Base-by-base conservation (phyloP, 2,329 filamentous ascomycete genomes). In the Aureobasidium subglaciale region DNA sequence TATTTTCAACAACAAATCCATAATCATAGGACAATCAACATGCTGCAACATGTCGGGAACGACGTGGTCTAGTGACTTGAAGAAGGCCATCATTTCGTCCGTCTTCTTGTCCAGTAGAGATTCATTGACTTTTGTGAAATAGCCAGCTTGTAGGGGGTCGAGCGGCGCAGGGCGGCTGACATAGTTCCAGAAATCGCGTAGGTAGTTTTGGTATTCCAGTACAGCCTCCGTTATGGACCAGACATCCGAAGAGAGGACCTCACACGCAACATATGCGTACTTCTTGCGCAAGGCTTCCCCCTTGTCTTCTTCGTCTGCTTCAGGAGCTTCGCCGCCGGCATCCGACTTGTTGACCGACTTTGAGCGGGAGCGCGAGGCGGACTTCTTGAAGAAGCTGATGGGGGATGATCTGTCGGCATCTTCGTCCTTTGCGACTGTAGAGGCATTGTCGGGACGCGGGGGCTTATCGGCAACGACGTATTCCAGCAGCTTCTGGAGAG, bases 51-150 rank as follows among this genome's bases (percentile, higher is more conserved):
- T 87, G 61, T 90, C 85, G 11, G 88, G 79, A 20, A 99, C 83
- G 37, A 93, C 87, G 53, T 86, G 83, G 30, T 93, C 87, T 46
- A 96, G 74, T 2, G 84, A 86, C 69, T 90, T 95, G 71, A 99
- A 83, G 59, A 99, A 84, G 16, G 86, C 84, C 62, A 97, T 78
- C 92, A 97, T 99, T 61, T 96, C 92, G 66, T 95, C 89, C 5
- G 95, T 96, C 79, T 97, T 97, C 74, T 93, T 95, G 70, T 97
- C 93, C 56, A 99, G 86, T 18, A 99, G 75, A n/a, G 90, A 88
- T 74, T 99, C 93, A 71, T 97, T 97, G 67, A 99, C 91, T 69
- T 97, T 99, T 55, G 92, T 96, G 69, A 99, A 99, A 70, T 99
- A 99, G 66, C 91, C 91, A 16, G 93, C 92, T 72, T 97, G 92